Base-by-base conservation (phyloP, 768 basidiomycete genomes). In the Tulasnella calospora region DNA sequence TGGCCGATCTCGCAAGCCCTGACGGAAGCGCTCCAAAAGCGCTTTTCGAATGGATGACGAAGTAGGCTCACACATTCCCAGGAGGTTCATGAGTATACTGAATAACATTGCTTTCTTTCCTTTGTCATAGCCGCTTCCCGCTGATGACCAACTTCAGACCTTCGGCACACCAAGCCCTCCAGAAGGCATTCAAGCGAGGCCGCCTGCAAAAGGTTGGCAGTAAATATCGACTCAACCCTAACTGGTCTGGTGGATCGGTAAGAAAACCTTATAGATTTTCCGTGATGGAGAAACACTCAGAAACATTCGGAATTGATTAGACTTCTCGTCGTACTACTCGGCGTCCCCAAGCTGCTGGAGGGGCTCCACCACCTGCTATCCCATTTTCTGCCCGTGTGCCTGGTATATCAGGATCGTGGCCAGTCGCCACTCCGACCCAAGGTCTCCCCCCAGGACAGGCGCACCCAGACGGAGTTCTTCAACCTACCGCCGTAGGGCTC, bases 91-190 rank as follows among this genome's bases (percentile, higher is more conserved):
- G 30, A 7, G 55, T 27, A 3, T 2, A 10, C 8, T 10, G 12
- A 27, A n/a, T n/a, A n/a, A 57, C n/a, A 57, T 73, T 40, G 10
- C n/a, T 23, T 4, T 36, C 61, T 51, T 41, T 51, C 19, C 78
- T n/a, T 10, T 9, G 13, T 19, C 40, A 13, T 71, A 83, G 89
- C 40, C 88, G 89, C 51, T 96, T 94, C 83, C 94, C 94, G 17
- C 83, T 96, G 7, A 92, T 94, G 83, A 90, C 88, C n/a, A 96
- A 95, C 85, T 96, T 96, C 82, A 87, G 94, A 47, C 93, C 94
- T 1, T 94, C 93, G 2, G 94, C 94, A 4, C 94, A 92, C 81
- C 94, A 96, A 83, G 94, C 94, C 9, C 85, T 96, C 76, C 93
- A 94, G 83, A 95, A 95, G 81, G 94, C 94, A 5, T 94, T 86